Evolutionary conservation across 2,329 filamentous ascomycete species (phyloP), one percentile per base, ranked within the genome.

Genomic region (Karstenula rhodostoma): DNA sequence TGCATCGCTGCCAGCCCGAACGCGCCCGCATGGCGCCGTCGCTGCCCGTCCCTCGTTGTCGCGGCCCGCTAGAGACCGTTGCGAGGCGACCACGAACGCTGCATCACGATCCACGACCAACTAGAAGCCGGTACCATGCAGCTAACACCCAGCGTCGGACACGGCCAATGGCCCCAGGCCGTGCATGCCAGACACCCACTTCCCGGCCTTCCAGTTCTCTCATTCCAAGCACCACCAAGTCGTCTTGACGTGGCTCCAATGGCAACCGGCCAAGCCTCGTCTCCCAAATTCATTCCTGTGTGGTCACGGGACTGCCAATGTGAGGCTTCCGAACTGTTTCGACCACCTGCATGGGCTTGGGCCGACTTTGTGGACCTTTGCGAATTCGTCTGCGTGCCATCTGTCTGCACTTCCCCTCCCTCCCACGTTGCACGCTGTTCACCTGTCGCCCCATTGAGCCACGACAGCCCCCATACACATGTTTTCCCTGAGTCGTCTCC

Each of bases 231-330:
- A 44, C 64, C 70, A 72, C 66, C 64, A 66, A 64, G 61, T 61
- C 64, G 63, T 60, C 65, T 59, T 53, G 66, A 77, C 75, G 75
- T 77, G 75, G 75, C 68, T 70, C 74, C 74, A 77, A 74, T 77
- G 63, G 62, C 58, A 61, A 65, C 66, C 64, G 65, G 68, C 69
- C 69, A 70, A 70, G 67, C 58, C 22, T 56, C 59, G 56, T 61
- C 61, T 64, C 66, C 56, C 65, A 66, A 65, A 66, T 62, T 57
- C 65, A 59, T 60, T 55, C 62, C 40, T 57, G 53, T 37, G 66
- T 67, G 70, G 67, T 64, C 61, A 71, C 69, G 70, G 68, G 67
- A 61, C 56, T 69, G 63, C 70, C 71, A 73, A 59, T 65, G 63
- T 62, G 70, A 73, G 68, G 67, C 74, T 73, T 73, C 71, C 69